These are phyloP conservation scores for Aspergillus leporis DNA, from an alignment of 495 filamentous ascomycete species.

Conservation along the genomic window DNA sequence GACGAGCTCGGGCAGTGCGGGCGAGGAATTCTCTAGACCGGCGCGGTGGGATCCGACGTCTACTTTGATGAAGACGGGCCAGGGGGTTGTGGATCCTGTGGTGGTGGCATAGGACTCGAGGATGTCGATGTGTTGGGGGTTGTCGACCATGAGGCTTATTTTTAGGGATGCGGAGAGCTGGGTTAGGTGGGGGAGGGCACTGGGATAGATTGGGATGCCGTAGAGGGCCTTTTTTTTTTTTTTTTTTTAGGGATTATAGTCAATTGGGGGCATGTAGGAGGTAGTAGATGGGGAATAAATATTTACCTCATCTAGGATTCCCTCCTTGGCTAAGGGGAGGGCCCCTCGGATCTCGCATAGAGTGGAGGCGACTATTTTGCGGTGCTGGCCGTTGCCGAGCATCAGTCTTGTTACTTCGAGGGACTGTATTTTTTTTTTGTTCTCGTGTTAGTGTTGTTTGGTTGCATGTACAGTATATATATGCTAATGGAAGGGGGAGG, in stretches of 20 bases:
- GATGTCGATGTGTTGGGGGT: constrained; percentile 32
- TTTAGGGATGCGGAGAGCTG: constrained; percentile 22
- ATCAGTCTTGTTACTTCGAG: constrained; percentile 35
- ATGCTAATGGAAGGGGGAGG: not conserved
- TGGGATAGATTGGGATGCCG: constrained; percentile 33
- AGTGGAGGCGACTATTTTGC: constrained; percentile 35
- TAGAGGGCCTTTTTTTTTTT: constrained; percentile 28
- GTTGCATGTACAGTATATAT: too few relatives aligned
- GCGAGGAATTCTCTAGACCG: constrained; percentile 20
- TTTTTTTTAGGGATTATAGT: not conserved
- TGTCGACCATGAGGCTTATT: constrained; percentile 37
- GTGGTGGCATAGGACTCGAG: constrained; percentile 25
- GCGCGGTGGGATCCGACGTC: constrained; percentile 30
- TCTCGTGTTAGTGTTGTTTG: constrained; percentile 10
- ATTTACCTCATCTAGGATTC: constrained; percentile 34
- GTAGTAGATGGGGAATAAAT: not conserved
- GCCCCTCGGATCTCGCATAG: constrained; percentile 32
- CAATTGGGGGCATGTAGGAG: not conserved
- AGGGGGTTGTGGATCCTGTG: constrained; percentile 8
- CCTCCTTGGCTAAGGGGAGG: constrained; percentile 32
- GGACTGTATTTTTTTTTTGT: constrained; percentile 18
- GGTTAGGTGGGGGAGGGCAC: constrained; percentile 31
- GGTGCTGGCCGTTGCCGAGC: constrained; percentile 32
- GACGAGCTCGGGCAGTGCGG: constrained; percentile 15
- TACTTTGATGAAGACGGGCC: constrained; percentile 34